Base-by-base conservation (phyloP, 805 yeast species). In the Candida dendrica region DNA sequence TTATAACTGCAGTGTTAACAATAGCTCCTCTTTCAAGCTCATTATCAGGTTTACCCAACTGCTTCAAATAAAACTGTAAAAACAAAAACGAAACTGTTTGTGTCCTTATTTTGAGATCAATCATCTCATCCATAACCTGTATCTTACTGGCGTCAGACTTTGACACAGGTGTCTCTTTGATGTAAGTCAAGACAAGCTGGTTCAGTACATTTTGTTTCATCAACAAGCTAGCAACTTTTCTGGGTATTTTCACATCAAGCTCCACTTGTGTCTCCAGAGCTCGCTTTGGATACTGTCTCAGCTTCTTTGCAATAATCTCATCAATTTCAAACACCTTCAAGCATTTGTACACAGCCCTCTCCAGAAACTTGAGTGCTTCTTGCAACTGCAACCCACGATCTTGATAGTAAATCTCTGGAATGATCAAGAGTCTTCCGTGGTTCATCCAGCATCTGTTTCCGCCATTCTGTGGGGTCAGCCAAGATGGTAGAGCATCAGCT, bases 371-470 rank as follows among this genome's bases (percentile, higher is more conserved):
- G 31, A 75, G 46, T 1, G 77, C 65, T 42, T 74, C 74, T 3
- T 51, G 41, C 27, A 69, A 51, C 6, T 47, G 47, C 36, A 76
- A 49, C 18, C 68, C 65, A 37, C 66, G 54, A 15, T 58, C 50
- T 5, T 50, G 48, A 33, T 60, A 58, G 42, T 55, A 69, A 4
- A 59, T 56, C 15, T 59, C 52, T 2, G 79, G 77, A 8, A 74
- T 65, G 17, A 66, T 47, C 41, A 65, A 50, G 13, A 72, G 51
- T 17, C 58, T 48, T 3, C 72, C 71, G 36, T 64, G 55, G 41
- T 71, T 66, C 8, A 77, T 46, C 84, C 84, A 79, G 2, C 72
- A 56, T 42, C 85, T 59, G 51, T 79, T 77, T 14, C 59, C 51
- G 0, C 81, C 69, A 40, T 60, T 65, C 16, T 60, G 65, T 2